Conservation (phyloP, 495 filamentous ascomycete species). For the Zalerion maritima region DNA sequence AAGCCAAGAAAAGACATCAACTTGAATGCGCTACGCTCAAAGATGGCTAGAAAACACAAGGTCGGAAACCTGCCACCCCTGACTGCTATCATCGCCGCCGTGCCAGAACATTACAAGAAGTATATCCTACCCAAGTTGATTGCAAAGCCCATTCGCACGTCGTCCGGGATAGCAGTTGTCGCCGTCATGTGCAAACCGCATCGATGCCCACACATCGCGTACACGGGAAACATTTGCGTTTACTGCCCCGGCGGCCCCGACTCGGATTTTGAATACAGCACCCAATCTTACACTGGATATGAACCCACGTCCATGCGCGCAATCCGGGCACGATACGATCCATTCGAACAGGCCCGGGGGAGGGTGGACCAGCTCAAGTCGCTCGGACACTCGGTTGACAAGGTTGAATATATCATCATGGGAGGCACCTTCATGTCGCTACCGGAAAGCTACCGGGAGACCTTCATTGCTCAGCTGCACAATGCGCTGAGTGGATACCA, state of each 20-base stretch:
- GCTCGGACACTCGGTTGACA: constrained; percentile 91
- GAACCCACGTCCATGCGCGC: constrained; percentile 97
- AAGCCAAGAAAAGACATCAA: constrained; percentile 75
- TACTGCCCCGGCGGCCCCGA: constrained; percentile 97
- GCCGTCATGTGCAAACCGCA: constrained; percentile 99
- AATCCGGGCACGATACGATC: constrained; percentile 93
- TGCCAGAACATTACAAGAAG: constrained; percentile 98
- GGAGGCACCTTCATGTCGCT: constrained; percentile 98
- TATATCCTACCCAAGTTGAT: constrained; percentile 92
- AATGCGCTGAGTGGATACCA: constrained; percentile 92
- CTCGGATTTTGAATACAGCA: constrained; percentile 97
- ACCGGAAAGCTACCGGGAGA: constrained; percentile 70
- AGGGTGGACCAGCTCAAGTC: constrained; percentile 92
- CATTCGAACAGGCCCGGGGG: constrained; percentile 91
- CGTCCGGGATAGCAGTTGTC: constrained; percentile 96
- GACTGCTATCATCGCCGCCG: constrained; percentile 91
- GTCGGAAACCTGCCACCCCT: constrained; percentile 74
- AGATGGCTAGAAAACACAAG: constrained; percentile 82
- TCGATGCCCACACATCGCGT: constrained; percentile 92
- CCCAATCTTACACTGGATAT: constrained; percentile 95
- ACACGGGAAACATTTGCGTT: constrained; percentile 96
- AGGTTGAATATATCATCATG: constrained; percentile 99
- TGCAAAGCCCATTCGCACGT: constrained; percentile 89
- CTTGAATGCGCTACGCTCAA: constrained; percentile 74
- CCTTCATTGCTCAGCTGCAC: constrained; percentile 89